Evolutionary conservation across 495 filamentous ascomycete species (phyloP).

Genomic region (Hypomontagnella monticulosa): DNA sequence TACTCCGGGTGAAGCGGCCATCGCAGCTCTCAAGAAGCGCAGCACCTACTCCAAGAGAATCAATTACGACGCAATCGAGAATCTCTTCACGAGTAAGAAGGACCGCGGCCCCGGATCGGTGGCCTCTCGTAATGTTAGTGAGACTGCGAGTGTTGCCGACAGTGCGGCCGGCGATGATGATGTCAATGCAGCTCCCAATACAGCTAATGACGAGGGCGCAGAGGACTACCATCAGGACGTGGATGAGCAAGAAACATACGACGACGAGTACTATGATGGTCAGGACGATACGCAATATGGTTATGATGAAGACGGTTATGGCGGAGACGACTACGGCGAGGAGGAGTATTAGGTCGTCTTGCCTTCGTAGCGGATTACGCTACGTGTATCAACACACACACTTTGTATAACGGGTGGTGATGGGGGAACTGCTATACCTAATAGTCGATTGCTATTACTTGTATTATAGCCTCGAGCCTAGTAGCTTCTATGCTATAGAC

Average conservation of each 20-base stretch:
- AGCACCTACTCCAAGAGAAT: conserved; percentile 79
- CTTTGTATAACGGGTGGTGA: too few species aligned
- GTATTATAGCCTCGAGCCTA: too few species aligned
- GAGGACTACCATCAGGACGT: conserved; percentile 28
- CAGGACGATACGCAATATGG: conserved; percentile 21
- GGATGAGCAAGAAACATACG: conserved; percentile 36
- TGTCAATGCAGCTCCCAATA: conserved; percentile 13
- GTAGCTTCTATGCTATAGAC: too few species aligned
- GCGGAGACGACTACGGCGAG: conserved; percentile 44
- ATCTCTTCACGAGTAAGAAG: conserved; percentile 56
- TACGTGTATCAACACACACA: too few species aligned
- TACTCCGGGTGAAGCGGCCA: conserved; percentile 76
- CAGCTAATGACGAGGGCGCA: conserved; percentile 27
- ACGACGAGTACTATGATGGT: conserved; percentile 38
- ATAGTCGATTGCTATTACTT: too few species aligned
- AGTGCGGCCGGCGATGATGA: conserved; percentile 31
- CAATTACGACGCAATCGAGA: conserved; percentile 77
- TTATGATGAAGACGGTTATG: conserved; percentile 36
- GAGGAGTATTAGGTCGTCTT: conserved; percentile 26
- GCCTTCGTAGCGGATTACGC: too few species aligned
- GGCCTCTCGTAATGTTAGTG: conserved; percentile 40
- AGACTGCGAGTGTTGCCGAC: conserved; percentile 37
- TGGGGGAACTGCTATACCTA: too few species aligned
- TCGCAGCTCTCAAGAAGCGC: conserved; percentile 75
- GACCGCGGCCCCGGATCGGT: conserved; percentile 51